Base-by-base conservation (phyloP, 2,329 filamentous ascomycete genomes). In the Monosporascus sp. region DNA sequence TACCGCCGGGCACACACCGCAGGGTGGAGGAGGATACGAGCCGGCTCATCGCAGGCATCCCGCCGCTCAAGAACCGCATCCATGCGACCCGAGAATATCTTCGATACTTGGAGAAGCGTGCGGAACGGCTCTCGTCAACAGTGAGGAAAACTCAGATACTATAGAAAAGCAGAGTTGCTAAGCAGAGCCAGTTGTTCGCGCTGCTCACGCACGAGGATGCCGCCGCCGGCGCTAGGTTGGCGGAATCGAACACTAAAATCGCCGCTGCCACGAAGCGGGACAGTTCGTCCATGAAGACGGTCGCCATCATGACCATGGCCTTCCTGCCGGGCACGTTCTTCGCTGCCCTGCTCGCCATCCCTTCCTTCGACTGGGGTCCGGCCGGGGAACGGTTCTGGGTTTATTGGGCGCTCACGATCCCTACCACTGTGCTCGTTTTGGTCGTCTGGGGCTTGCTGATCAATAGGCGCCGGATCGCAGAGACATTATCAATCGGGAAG, bases 251-350 rank as follows among this genome's bases (percentile, higher is more conserved):
- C 18, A 42, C 39, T 20, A 42, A 20, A 20, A 42, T 42, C 18
- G 39, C 39, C 9, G 39, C 39, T 6, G 18, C 17, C 39, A 42
- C 39, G 39, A 42, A 42, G 22, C 18, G 39, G 18, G 39, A 42
- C 18, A 42, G 39, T 11, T 42, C 39, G 2, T 42, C 39, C 2
- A 69, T 71, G 66, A 65, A 67, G 38, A 65, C 65, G 6, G 62
- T 71, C 18, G 64, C 68, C 3, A 51, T 67, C 1, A 56, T 71
- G 38, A 70, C 66, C 27, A 64, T 69, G 41, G 52, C 66, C 7
- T 70, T 70, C 53, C 60, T 69, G 3, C 69, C 69, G 1, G 65
- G 65, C 2, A 68, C 66, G 17, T 70, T 70, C 51, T 60, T 70
- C 17, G 51, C 51, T 5, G 51, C 51, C 4, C 42, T 53, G 7